phyloP scores from a whole-genome alignment of 345 rosid species.

The Syzygium oleosum region DNA sequence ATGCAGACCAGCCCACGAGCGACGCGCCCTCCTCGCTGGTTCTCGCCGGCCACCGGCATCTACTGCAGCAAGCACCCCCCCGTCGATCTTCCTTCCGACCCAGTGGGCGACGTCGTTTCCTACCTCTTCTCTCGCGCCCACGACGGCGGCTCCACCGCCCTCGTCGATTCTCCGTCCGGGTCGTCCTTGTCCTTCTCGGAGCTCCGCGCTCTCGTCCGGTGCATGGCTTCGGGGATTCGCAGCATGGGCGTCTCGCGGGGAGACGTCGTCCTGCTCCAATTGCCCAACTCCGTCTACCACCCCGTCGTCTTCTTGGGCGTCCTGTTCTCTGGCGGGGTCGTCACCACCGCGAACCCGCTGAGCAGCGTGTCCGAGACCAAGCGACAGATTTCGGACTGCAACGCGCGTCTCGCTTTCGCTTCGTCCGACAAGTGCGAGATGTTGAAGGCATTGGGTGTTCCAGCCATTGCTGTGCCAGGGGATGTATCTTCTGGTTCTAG shows the following conservation, averaged over 20 bases:
- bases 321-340: conserved; percentile 53
- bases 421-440: conserved; percentile 18
- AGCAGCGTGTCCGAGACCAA: conserved; percentile 40
- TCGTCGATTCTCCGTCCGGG: conserved; percentile 52
- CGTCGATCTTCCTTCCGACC: conserved; percentile 36
- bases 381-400: conserved; percentile 33
- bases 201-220: conserved; percentile 33
- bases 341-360: conserved; percentile 58
- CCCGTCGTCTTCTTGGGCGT: conserved; percentile 55
- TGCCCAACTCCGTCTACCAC: conserved; percentile 63
- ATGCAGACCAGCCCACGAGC: not conserved
- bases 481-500: not conserved
- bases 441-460: conserved; percentile 23
- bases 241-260: conserved; percentile 44
- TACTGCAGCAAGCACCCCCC: conserved; percentile 43
- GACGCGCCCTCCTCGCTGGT: conserved; percentile 21
- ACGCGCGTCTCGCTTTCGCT: conserved; percentile 39
- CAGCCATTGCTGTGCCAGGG: conserved; percentile 35
- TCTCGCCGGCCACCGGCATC: conserved; percentile 47
- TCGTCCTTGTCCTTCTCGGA: conserved; percentile 47
- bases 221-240: conserved; percentile 52
- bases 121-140: conserved; percentile 51
- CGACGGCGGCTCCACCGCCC: conserved; percentile 37
- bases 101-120: conserved; percentile 54
- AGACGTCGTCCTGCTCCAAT: conserved; percentile 53